Conservation (phyloP, 2,329 filamentous ascomycete species). For the Ophiocordyceps camponoti-floridani region DNA sequence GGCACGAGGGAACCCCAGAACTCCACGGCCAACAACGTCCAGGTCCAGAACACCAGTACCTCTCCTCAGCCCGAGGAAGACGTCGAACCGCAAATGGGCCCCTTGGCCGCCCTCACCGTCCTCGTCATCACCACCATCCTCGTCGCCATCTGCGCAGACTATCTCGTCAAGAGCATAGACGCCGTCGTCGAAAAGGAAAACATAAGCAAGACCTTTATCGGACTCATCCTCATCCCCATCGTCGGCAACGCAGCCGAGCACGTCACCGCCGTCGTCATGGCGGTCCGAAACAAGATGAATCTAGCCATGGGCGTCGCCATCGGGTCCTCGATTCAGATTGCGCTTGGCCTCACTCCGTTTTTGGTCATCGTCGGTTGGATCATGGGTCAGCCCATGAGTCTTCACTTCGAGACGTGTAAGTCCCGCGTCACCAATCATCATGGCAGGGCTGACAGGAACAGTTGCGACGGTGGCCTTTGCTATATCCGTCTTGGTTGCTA, state of each 20-base stretch:
- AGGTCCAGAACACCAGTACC: not conserved
- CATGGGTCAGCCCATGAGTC: slow-evolving; percentile 49
- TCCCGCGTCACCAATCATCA: not conserved
- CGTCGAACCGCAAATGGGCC: slow-evolving; percentile 10
- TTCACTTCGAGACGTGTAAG: slow-evolving; percentile 44
- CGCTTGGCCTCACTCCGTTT: slow-evolving; percentile 51
- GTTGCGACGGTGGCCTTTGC: slow-evolving; percentile 83
- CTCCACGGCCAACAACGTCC: no score
- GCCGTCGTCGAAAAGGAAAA: slow-evolving; percentile 37
- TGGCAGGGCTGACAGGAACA: slow-evolving; percentile 17
- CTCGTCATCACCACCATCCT: slow-evolving; percentile 45
- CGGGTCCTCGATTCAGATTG: slow-evolving; percentile 55
- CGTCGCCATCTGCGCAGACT: slow-evolving; percentile 52
- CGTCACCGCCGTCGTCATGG: slow-evolving; percentile 52
- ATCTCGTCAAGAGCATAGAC: slow-evolving; percentile 50
- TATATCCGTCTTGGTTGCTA: slow-evolving; percentile 69
- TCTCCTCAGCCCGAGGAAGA: not conserved
- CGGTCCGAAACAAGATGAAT: slow-evolving; percentile 62
- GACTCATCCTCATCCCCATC: slow-evolving; percentile 54
- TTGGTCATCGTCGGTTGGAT: slow-evolving; percentile 58
- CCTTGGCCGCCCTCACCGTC: slow-evolving; percentile 9
- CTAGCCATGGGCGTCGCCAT: slow-evolving; percentile 55
- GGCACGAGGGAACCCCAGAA: not conserved
- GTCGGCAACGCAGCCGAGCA: slow-evolving; percentile 60
- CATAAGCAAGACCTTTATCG: slow-evolving; percentile 49